These are phyloP conservation scores for Eimeria praecox DNA, from an alignment of 169 alveolate species.

Conservation along the genomic window DNA sequence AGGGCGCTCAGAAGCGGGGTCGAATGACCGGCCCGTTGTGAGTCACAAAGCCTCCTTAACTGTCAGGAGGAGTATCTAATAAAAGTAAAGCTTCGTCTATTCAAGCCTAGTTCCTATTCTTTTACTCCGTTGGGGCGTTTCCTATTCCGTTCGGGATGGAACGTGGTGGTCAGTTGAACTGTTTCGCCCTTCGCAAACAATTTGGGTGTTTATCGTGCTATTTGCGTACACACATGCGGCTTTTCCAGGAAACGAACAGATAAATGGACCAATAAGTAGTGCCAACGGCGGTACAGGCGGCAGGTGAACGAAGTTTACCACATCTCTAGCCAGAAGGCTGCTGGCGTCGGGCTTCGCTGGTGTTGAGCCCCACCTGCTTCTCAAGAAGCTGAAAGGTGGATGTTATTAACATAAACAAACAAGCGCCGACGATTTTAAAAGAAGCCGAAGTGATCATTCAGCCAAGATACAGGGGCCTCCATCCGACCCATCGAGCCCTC, in stretches of 20 bases:
- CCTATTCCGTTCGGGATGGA: background rate
- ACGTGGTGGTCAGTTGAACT: constrained; percentile 19
- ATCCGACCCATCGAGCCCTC: constrained; percentile 54
- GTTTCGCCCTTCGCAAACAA: background rate
- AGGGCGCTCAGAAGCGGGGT: constrained; percentile 4
- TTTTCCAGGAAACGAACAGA: background rate
- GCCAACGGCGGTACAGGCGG: background rate
- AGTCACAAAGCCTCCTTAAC: background rate
- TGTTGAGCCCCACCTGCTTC: constrained; percentile 30
- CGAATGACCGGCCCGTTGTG: background rate
- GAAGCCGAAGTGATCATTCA: constrained; percentile 20
- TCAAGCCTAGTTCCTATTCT: background rate
- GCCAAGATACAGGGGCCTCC: background rate
- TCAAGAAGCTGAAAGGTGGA: background rate
- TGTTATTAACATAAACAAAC: background rate
- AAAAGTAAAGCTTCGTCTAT: background rate
- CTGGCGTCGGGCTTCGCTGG: constrained; percentile 29
- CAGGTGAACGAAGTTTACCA: background rate
- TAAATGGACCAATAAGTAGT: background rate
- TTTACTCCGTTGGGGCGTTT: background rate
- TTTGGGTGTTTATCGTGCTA: background rate
- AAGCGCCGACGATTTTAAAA: background rate
- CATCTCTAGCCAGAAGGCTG: constrained; percentile 48
- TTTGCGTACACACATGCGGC: background rate
- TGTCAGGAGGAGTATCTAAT: background rate